Percentiles rank a stretch among this genome's conserved stretches.
Conservation (phyloP, 2,329 filamentous ascomycete species). For the Colletotrichum liriopes region DNA sequence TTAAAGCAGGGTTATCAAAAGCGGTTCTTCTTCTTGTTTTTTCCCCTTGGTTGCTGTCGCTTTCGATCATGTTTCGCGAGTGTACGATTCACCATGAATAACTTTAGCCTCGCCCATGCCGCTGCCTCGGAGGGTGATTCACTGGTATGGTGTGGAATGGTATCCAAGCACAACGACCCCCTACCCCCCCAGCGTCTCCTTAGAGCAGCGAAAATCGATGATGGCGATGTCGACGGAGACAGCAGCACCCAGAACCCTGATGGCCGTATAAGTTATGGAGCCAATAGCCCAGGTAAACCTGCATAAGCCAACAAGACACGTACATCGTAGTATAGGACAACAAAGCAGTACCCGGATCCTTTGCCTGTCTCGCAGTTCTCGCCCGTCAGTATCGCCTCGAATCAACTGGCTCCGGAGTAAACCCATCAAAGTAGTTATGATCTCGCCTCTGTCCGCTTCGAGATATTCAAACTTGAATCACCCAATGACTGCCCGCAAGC, state of each 20-base stretch:
- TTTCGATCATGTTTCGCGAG: neutral
- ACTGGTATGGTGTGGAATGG: neutral
- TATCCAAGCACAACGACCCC: neutral
- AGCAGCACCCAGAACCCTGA: neutral
- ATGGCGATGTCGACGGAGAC: neutral
- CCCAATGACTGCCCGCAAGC: conserved; percentile 49
- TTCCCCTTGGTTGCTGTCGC: too few species aligned
- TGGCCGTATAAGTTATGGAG: neutral
- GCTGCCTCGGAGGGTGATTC: neutral
- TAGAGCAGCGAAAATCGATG: neutral
- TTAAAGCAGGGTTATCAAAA: neutral
- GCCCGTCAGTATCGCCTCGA: too few species aligned
- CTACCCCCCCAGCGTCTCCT: neutral
- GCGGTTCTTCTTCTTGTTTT: too few species aligned
- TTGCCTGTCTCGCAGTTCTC: neutral
- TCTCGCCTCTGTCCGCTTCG: conserved; percentile 39
- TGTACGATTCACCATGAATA: neutral
- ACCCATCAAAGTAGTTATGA: neutral
- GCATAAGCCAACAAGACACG: neutral
- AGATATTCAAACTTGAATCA: conserved; percentile 51
- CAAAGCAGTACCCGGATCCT: neutral
- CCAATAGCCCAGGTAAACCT: neutral
- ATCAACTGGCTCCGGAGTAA: neutral
- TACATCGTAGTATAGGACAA: neutral
- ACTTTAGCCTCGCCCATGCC: neutral